Percentiles rank a stretch among this genome's conserved stretches.
Conservation (phyloP, 352 stramenopile species). For the Phytophthora lateralis region DNA sequence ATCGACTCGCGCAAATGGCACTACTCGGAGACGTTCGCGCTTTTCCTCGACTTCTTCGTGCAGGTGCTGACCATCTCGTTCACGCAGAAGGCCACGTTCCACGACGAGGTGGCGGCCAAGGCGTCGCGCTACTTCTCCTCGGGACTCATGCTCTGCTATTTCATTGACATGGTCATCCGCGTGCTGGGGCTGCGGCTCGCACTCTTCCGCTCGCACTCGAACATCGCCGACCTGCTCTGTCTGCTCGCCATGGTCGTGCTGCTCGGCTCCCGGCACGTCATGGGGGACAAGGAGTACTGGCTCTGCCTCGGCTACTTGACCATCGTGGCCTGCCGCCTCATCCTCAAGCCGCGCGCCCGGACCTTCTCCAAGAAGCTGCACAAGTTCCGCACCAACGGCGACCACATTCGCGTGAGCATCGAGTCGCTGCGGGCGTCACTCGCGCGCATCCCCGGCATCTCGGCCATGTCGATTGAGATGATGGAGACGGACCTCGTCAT, state of each 20-base stretch:
- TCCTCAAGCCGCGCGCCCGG: conserved; percentile 82
- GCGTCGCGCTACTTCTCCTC: conserved; percentile 78
- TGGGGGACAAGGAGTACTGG: conserved; percentile 70
- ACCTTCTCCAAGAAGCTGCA: conserved; percentile 90
- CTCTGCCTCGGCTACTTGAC: conserved; percentile 72
- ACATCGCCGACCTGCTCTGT: conserved; percentile 81
- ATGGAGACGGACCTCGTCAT: conserved; percentile 91
- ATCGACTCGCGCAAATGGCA: conserved; percentile 91
- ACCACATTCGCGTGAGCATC: conserved; percentile 88
- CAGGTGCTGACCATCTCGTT: conserved; percentile 86
- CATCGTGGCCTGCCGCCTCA: conserved; percentile 72
- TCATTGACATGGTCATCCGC: conserved; percentile 85
- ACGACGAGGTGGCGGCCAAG: conserved; percentile 67
- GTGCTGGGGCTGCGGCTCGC: conserved; percentile 72
- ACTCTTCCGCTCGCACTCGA: conserved; percentile 82
- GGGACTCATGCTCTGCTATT: conserved; percentile 80
- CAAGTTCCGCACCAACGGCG: conserved; percentile 85
- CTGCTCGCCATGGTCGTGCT: conserved; percentile 67
- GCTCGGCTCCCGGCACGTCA: conserved; percentile 57
- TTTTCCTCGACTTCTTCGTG: conserved; percentile 88
- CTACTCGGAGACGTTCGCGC: conserved; percentile 84
- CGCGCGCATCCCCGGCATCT: conserved; percentile 81
- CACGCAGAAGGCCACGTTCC: conserved; percentile 60
- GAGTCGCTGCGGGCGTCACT: conserved; percentile 81
- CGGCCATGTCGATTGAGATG: conserved; percentile 85